phyloP scores from a whole-genome alignment of 176 grass and related monocot species.

The Juncus effusus region DNA sequence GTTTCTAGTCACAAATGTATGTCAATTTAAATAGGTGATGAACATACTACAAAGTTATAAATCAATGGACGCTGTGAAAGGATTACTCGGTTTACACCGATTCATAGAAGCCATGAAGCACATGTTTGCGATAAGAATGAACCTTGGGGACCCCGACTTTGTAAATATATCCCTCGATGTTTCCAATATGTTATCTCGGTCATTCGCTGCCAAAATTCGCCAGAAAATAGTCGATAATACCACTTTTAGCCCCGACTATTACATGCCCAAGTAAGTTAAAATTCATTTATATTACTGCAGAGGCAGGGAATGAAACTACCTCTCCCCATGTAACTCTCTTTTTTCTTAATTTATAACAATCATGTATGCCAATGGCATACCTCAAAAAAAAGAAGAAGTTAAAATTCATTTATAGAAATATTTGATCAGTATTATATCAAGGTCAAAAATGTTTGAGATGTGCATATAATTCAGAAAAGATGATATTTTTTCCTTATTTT shows the following conservation, averaged over 20 bases:
- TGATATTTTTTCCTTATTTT: constrained; percentile 5
- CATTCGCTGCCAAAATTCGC: constrained; percentile 46
- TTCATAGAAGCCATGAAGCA: constrained; percentile 76
- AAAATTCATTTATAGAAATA: too few relatives aligned
- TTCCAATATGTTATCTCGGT: constrained; percentile 58
- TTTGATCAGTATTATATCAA: too few relatives aligned
- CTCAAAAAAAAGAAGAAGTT: too few relatives aligned
- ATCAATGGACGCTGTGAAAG: constrained; percentile 50
- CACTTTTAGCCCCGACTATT: constrained; percentile 65
- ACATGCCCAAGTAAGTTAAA: constrained; percentile 50
- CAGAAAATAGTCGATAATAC: constrained; percentile 60
- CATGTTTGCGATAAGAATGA: constrained; percentile 67
- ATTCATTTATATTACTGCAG: background rate
- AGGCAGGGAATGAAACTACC: too few relatives aligned
- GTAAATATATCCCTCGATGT: constrained; percentile 45
- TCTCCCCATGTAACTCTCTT: too few relatives aligned
- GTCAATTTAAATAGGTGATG: constrained; percentile 34
- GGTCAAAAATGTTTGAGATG: too few relatives aligned
- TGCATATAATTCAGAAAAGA: background rate
- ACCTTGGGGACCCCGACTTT: constrained; percentile 69
- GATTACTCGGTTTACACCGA: constrained; percentile 57
- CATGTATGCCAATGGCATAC: too few relatives aligned
- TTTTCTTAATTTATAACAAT: too few relatives aligned
- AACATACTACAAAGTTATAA: constrained; percentile 69
- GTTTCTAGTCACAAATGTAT: too few relatives aligned